Evolutionary conservation across 164 flowering plant genomes (phyloP).

Genomic region (Umbellularia californica): DNA sequence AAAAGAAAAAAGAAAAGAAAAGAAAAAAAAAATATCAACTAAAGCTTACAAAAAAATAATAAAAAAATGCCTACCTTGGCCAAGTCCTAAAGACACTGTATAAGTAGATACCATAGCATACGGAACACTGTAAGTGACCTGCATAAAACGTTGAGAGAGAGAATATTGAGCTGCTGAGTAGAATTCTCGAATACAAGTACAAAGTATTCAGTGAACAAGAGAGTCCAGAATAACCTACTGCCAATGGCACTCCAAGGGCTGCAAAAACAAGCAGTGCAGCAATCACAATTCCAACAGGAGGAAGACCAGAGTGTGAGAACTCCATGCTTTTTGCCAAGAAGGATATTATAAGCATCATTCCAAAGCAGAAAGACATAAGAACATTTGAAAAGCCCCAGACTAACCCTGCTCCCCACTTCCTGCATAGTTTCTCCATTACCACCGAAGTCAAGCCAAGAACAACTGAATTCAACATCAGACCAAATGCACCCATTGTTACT

Average conservation of each 20-base stretch:
- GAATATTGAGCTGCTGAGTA: neutral
- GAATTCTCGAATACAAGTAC: neutral
- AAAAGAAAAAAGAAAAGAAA: neutral
- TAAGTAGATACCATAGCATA: constrained; percentile 83
- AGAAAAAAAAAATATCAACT: neutral
- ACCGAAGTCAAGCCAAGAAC: constrained; percentile 81
- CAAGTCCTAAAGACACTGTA: constrained; percentile 81
- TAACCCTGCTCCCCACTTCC: constrained; percentile 88
- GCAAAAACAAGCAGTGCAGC: constrained; percentile 62
- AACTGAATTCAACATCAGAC: constrained; percentile 84
- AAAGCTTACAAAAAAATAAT: neutral
- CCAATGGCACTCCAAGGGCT: constrained; percentile 84
- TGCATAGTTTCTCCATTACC: constrained; percentile 81
- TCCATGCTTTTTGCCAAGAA: constrained; percentile 38
- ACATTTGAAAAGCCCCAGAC: constrained; percentile 89
- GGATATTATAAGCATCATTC: constrained; percentile 63
- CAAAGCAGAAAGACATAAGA: constrained; percentile 73
- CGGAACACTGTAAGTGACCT: constrained; percentile 95
- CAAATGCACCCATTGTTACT: constrained; percentile 90
- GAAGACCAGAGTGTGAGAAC: constrained; percentile 29
- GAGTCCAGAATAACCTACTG: constrained; percentile 54
- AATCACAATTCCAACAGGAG: constrained; percentile 66
- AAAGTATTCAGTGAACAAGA: neutral
- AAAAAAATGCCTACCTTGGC: constrained; percentile 65
- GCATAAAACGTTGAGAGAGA: constrained; percentile 24